Base-by-base conservation (phyloP, 768 basidiomycete genomes). In the Lactarius psammicola region DNA sequence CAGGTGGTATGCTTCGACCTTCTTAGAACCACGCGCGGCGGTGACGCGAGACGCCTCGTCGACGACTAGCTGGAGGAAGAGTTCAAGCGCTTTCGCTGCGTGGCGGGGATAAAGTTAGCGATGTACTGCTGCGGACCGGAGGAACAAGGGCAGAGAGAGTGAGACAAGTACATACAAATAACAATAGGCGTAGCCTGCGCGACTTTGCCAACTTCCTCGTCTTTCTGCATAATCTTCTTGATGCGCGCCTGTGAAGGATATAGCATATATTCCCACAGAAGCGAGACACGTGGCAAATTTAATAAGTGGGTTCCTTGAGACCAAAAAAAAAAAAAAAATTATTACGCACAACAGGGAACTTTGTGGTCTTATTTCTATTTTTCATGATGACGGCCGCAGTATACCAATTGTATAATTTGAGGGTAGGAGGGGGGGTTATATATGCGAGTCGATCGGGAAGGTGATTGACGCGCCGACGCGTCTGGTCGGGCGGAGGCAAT, bases 191-290 rank as follows among this genome's bases (percentile, higher is more conserved):
- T 96, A 31, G 94, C 95, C 74, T 95, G 93, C 2, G 96, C 94
- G 36, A 98, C 94, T 76, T 98, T 98, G 64, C 96, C 96, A 23
- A 98, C 96, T 74, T 98, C 96, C 74, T 98, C 96, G 74, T 98
- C 96, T 75, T 95, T 94, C 80, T 98, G 96, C 93, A 98, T 98
- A 63, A 98, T 97, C 80, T 94, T 92, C 84, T 98, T 98, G 80
- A 98, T 98, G 54, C 96, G 89, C 4, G 96, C 95, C 95, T 96
- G 42, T 26, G 40, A 33, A n/a, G n/a, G n/a, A n/a, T n/a, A n/a
- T n/a, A 36, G n/a, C 40, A 40, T 40, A 46, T 46, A 23, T 46
- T n/a, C 44, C 44, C 42, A 44, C 31, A 33, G 20, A 34, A 64
- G 33, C 20, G 38, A 26, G 51, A 31, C 33, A 28, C 53, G 26